These are phyloP conservation scores for Magnolia officinalis DNA, from an alignment of 164 flowering plant genomes.

Conservation along the genomic window DNA sequence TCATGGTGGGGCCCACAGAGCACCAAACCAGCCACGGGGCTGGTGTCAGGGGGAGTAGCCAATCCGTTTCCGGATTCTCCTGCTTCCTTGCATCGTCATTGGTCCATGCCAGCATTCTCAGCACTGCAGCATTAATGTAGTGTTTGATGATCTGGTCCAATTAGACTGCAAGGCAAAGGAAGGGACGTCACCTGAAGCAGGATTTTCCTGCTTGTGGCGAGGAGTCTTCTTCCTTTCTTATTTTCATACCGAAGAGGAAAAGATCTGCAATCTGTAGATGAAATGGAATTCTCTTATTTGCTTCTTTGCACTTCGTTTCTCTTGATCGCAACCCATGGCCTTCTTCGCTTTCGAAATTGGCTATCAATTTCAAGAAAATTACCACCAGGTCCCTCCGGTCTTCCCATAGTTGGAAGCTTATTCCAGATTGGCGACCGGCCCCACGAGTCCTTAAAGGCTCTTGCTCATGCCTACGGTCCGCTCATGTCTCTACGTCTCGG, in stretches of 20 bases:
- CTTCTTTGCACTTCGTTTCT: background rate
- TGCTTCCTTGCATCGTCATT: too few relatives aligned
- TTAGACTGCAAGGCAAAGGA: too few relatives aligned
- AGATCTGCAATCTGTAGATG: background rate
- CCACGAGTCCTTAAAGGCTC: background rate
- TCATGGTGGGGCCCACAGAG: too few relatives aligned
- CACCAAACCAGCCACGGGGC: too few relatives aligned
- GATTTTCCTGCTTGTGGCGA: too few relatives aligned
- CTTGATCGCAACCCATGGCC: background rate
- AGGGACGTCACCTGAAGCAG: too few relatives aligned
- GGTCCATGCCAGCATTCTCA: too few relatives aligned
- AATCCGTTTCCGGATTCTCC: too few relatives aligned
- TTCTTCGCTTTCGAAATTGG: background rate
- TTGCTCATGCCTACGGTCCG: background rate
- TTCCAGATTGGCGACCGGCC: background rate
- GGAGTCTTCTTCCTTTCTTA: background rate
- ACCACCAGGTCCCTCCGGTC: constrained; percentile 1
- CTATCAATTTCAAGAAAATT: background rate
- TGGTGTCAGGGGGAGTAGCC: too few relatives aligned
- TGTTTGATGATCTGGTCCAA: too few relatives aligned
- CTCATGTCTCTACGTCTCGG: constrained; percentile 2
- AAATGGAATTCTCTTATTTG: background rate
- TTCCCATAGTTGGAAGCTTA: constrained; percentile 3
- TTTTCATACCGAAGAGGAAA: background rate
- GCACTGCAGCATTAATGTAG: too few relatives aligned